phyloP scores from a whole-genome alignment of 2,329 filamentous ascomycete species.

The Talaromyces sp. region DNA sequence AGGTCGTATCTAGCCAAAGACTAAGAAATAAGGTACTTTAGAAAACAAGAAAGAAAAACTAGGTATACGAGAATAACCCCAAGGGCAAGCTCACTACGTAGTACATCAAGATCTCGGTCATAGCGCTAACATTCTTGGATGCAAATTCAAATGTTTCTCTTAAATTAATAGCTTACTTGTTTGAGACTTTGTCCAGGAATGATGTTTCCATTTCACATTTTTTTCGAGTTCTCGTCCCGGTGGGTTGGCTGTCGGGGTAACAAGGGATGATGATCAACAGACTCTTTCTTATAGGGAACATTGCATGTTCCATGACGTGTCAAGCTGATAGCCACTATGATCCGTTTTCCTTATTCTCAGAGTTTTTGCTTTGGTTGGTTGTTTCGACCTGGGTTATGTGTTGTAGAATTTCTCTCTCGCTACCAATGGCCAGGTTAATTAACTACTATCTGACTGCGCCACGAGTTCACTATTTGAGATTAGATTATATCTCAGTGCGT shows the following conservation, averaged over 20 bases:
- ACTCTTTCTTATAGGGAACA: not conserved
- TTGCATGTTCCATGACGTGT: not conserved
- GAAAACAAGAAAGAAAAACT: not conserved
- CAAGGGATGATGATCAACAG: not conserved
- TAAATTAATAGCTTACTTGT: not conserved
- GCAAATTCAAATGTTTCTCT: not conserved
- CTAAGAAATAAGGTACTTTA: not conserved
- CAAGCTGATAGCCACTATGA: not conserved
- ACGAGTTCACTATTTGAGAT: not conserved
- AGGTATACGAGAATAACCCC: not conserved
- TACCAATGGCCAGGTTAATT: too few relatives aligned
- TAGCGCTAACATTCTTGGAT: not conserved
- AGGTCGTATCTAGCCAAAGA: not conserved
- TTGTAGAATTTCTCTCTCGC: not conserved
- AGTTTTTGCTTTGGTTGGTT: not conserved
- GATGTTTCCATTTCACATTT: not conserved
- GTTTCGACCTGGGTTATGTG: not conserved
- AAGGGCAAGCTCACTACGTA: not conserved
- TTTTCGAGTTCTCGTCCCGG: not conserved
- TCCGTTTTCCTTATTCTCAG: not conserved
- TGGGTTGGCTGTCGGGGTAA: not conserved
- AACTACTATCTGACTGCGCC: not conserved
- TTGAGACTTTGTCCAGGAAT: not conserved
- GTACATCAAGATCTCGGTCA: not conserved
- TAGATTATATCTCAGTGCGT: not conserved